Conservation (phyloP, 2,329 filamentous ascomycete species). For the Gaeumannomyces tritici region DNA sequence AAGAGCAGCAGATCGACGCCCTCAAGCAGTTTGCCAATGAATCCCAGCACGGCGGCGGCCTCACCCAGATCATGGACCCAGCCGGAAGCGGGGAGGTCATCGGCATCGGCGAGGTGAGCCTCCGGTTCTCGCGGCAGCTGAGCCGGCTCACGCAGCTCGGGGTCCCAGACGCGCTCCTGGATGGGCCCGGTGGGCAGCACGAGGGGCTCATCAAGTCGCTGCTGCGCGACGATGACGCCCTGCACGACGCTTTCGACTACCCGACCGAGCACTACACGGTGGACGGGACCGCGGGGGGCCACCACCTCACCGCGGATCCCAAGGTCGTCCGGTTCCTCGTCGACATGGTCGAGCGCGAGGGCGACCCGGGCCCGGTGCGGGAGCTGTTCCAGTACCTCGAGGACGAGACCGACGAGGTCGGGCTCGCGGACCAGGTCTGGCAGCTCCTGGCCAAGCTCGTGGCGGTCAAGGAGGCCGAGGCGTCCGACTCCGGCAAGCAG, state of each 20-base stretch:
- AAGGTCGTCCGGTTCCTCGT: not conserved
- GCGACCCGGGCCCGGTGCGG: not conserved
- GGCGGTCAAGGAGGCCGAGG: too few species aligned
- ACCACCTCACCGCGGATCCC: not conserved
- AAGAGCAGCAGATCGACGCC: not conserved
- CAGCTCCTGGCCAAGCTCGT: not conserved
- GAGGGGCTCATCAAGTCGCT: not conserved
- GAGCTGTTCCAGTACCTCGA: not conserved
- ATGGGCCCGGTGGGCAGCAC: not conserved
- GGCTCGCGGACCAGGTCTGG: not conserved
- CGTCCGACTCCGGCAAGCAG: not conserved
- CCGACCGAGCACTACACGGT: not conserved
- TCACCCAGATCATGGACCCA: not conserved
- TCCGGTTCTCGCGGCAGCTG: not conserved
- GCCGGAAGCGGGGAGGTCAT: too few species aligned
- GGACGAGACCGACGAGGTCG: not conserved
- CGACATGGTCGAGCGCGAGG: not conserved
- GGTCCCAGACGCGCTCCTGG: not conserved
- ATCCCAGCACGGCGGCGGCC: not conserved
- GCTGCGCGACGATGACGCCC: not conserved
- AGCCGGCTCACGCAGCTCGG: not conserved
- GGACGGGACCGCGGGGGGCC: too few species aligned
- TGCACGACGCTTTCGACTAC: not conserved
- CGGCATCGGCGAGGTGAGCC: not conserved
- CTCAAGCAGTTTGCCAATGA: not conserved